A percentile compares a stretch with the other conserved stretches of the same genome.
Conservation (phyloP, 768 basidiomycete genomes). For the Stropharia rugosoannulata region DNA sequence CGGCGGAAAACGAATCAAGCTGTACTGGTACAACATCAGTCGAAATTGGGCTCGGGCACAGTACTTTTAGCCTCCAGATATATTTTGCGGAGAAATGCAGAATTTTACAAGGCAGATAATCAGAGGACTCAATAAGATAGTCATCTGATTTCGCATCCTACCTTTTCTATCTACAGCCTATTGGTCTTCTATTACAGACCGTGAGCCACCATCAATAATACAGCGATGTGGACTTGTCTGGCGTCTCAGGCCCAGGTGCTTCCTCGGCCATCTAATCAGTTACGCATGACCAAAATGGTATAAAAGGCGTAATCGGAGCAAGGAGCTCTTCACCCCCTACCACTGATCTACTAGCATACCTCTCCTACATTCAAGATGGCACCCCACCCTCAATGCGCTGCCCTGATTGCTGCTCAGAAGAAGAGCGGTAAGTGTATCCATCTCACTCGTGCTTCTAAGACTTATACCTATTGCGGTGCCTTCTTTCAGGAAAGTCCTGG, state of each 20-base stretch:
- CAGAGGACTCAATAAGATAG: too few relatives aligned
- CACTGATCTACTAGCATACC: background rate
- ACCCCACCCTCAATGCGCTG: slow-evolving; percentile 55
- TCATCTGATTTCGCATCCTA: background rate
- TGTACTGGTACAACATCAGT: too few relatives aligned
- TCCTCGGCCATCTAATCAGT: background rate
- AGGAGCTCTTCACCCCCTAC: background rate
- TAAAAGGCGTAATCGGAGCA: slow-evolving; percentile 15
- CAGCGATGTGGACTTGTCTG: background rate
- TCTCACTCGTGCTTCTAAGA: background rate
- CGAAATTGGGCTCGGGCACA: too few relatives aligned
- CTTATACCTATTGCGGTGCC: background rate
- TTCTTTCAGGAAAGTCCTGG: slow-evolving; percentile 44
- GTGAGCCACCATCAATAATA: slow-evolving; percentile 13
- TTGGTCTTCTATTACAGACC: slow-evolving; percentile 9
- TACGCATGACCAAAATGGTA: slow-evolving; percentile 7
- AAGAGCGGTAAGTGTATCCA: slow-evolving; percentile 40
- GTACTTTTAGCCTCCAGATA: too few relatives aligned
- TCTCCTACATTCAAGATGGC: slow-evolving; percentile 33
- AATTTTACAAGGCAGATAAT: too few relatives aligned
- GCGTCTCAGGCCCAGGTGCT: background rate
- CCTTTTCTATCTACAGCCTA: slow-evolving; percentile 3
- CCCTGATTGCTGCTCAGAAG: slow-evolving; percentile 51
- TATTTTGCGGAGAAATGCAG: too few relatives aligned
- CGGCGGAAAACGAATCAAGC: too few relatives aligned